These are phyloP conservation scores for Arabis alpina DNA, from an alignment of 345 rosid species.

Conservation along the genomic window DNA sequence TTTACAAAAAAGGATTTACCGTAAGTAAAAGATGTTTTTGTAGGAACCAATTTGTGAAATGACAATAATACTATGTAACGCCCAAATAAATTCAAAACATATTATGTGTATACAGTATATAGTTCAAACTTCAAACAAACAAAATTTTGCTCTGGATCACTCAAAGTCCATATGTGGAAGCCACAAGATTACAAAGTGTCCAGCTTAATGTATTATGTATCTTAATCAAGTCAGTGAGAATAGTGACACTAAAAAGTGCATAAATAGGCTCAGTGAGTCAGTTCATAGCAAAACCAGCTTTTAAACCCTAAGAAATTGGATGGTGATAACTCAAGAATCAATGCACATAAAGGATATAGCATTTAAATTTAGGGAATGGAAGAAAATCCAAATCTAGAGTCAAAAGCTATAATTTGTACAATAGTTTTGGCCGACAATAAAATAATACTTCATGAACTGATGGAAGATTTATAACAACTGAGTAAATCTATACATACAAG, in stretches of 20 bases:
- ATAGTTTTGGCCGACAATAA: background rate
- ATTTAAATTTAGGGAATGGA: background rate
- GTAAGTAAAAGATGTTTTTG: background rate
- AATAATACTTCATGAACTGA: background rate
- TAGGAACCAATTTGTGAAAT: background rate
- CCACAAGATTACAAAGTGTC: slow-evolving; percentile 18
- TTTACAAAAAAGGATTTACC: background rate
- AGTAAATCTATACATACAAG: background rate
- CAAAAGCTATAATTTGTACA: background rate
- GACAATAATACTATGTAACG: background rate
- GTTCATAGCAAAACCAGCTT: slow-evolving; percentile 38
- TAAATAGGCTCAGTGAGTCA: slow-evolving; percentile 39
- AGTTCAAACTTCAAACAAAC: background rate
- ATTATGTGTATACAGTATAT: background rate
- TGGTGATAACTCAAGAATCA: slow-evolving; percentile 22
- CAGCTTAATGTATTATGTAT: slow-evolving; percentile 11
- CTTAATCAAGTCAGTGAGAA: slow-evolving; percentile 24
- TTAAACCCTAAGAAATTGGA: slow-evolving; percentile 27
- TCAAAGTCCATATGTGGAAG: background rate
- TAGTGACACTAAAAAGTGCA: slow-evolving; percentile 32
- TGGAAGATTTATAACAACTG: background rate
- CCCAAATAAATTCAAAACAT: background rate
- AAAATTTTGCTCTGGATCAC: background rate
- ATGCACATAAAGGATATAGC: slow-evolving; percentile 10
- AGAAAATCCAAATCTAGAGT: slow-evolving; percentile 2